Evolutionary conservation across 2,329 filamentous ascomycete genomes (phyloP).

Genomic region (Ophiostoma sp.): DNA sequence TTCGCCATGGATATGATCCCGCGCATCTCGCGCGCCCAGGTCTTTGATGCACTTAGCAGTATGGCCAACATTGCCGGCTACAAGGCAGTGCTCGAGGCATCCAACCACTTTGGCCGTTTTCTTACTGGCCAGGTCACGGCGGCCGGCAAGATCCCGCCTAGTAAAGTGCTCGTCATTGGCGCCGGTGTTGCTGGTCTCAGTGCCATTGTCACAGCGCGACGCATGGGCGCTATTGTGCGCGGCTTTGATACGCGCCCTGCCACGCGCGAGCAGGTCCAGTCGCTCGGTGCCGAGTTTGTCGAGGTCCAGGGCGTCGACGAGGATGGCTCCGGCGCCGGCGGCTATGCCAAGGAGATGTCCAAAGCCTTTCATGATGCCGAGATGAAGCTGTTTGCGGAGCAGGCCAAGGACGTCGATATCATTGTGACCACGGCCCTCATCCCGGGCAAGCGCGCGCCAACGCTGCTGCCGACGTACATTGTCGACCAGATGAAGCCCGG

Average conservation of each 20-base stretch:
- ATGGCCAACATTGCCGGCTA: conserved; percentile 96
- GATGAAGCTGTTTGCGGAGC: conserved; percentile 86
- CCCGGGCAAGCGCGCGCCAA: conserved; percentile 75
- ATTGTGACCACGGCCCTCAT: conserved; percentile 91
- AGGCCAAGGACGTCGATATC: conserved; percentile 83
- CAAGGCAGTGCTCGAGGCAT: conserved; percentile 84
- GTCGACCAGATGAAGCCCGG: conserved; percentile 83
- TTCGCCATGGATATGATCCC: conserved; percentile 95
- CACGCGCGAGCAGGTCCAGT: conserved; percentile 83
- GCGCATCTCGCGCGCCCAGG: conserved; percentile 80
- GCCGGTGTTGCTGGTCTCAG: conserved; percentile 84
- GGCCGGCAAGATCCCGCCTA: conserved; percentile 82
- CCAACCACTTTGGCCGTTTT: conserved; percentile 83
- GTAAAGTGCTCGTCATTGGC: conserved; percentile 85
- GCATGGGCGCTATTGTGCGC: conserved; percentile 82
- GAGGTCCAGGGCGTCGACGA: conserved; percentile 74
- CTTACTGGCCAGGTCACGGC: conserved; percentile 86
- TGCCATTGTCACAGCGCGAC: conserved; percentile 78
- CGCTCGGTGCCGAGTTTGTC: conserved; percentile 81
- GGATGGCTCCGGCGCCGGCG: conserved; percentile 76
- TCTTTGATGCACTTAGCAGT: conserved; percentile 81
- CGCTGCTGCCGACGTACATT: conserved; percentile 75
- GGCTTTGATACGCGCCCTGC: conserved; percentile 90
- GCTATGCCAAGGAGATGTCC: conserved; percentile 91
- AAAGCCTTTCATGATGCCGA: conserved; percentile 89